Evolutionary conservation across 129 eudicot species (phyloP), one percentile per base, ranked within the genome.

Genomic region (Flaveria robusta): DNA sequence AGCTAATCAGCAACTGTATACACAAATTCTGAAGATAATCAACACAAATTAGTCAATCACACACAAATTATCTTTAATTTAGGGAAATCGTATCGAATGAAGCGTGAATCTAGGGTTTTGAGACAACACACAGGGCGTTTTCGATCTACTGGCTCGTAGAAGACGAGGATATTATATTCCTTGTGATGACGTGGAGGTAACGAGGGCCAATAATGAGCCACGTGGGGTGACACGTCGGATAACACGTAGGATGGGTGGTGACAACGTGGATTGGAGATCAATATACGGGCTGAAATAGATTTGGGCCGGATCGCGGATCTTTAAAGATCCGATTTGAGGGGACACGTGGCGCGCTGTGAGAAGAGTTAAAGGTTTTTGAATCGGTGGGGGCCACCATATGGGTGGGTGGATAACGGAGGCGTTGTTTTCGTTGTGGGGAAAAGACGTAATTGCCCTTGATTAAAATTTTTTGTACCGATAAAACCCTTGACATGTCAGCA

Each of bases 301-400:
- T 74, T 69, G 67, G 71, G 77, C 77, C 83, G 87, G 88, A 79
- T 81, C 66, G 54, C 58, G 76, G 81, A 84, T 75, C 81, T 74
- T 47, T 12, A 18, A 20, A 45, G 88, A 87, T 84, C 85, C 83
- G 88, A 56, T 84, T 72, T 26, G 67, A 46, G 18, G 18, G 76
- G 79, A 79, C 88, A 84, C 91, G 91, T 87, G 91, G 86, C 49
- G 55, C 18, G 74, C 12, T 82, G 66, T 56, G 71, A 23, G 69
- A 9, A 12, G 46, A 76, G 83, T 84, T 84, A 81, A 81, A 79
- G 86, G 88, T 87, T 72, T 74, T 34, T 34, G 39, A 34, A 34
- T 0, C 39, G 39, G 39, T 34, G 39, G 39, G 39, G 8, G 39
- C 39, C 39, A 34, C 39, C 39, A 7, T 5, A 34, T 34, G 39